Evolutionary conservation across 768 basidiomycete species (phyloP), one percentile per base, ranked within the genome.

Genomic region (Panaeolus papilionaceus): DNA sequence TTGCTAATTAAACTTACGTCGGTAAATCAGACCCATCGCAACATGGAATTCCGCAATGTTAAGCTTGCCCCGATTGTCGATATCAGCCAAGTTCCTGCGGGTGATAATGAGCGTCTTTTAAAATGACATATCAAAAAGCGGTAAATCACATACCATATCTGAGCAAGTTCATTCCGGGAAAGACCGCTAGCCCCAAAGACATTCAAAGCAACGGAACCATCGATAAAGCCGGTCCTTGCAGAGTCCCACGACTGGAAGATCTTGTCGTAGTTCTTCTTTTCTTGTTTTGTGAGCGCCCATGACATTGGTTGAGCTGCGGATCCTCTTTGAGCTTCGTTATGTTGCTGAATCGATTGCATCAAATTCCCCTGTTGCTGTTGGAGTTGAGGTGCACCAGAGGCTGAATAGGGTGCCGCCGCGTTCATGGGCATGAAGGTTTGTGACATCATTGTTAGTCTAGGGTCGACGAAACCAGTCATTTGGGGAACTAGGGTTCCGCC

Each of bases 211-310:
- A 88, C 92, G 70, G 85, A 80, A 33, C 98, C 96, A 61, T 79
- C 87, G 74, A 99, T 94, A 78, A 96, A 99, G 0, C 96, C 95
- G 0, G 88, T 88, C 8, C 84, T 83, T 45, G 87, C 84, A 0
- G 88, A 79, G 75, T 98, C 97, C 98, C 98, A 99, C n/a, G 94
- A 92, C 67, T 97, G 85, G 81, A 99, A 99, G 73, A 99, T 96
- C 73, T 92, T 87, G 76, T 99, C 94, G 73, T 99, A 99, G 70
- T 91, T 92, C 83, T 98, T 97, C 85, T 96, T 96, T 83, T 99
- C 98, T 5, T 88, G 86, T 77, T 93, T 92, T 4, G 88, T 88
- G 64, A 98, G 80, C 0, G 90, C 87, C 98, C 98, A 99, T 0
- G 94, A 88, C 44, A 98, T 83, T 73, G 87, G 89, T 37, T 89